phyloP scores from a whole-genome alignment of 306 rosid genomes.

The Gynostemma pentaphyllum region DNA sequence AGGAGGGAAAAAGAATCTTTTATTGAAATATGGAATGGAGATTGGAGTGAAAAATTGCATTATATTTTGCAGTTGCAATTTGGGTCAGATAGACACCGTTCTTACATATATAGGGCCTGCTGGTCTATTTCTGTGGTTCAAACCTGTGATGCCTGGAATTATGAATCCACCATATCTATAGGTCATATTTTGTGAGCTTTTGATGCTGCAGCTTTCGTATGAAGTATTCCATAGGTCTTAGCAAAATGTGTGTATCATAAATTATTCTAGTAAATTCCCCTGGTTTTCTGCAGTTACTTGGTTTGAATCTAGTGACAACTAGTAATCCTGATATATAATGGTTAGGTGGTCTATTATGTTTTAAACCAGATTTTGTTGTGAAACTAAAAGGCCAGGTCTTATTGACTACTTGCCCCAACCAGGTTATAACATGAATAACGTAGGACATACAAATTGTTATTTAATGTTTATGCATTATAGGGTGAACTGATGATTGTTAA shows the following conservation, averaged over 20 bases:
- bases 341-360: neutral
- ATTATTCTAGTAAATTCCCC: neutral
- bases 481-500: neutral
- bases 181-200: no score
- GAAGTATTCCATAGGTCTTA: neutral
- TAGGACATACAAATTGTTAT: neutral
- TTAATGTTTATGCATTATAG: neutral
- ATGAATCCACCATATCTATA: no score
- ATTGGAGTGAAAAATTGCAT: neutral
- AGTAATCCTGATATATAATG: neutral
- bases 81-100: neutral
- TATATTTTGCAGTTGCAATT: neutral
- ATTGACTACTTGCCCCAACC: neutral
- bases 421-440: neutral
- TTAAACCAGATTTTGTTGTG: no score
- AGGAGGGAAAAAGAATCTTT: neutral
- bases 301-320: neutral
- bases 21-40: neutral
- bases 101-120: no score
- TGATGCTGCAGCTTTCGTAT: no score
- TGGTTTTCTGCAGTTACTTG: neutral
- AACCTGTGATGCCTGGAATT: no score
- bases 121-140: no score
- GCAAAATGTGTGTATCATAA: neutral
- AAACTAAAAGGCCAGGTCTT: no score